Percentiles rank a stretch among this genome's conserved stretches.
These are phyloP conservation scores for Xylaria sp. DNA, from an alignment of 2,329 filamentous ascomycete species.

Conservation along the genomic window DNA sequence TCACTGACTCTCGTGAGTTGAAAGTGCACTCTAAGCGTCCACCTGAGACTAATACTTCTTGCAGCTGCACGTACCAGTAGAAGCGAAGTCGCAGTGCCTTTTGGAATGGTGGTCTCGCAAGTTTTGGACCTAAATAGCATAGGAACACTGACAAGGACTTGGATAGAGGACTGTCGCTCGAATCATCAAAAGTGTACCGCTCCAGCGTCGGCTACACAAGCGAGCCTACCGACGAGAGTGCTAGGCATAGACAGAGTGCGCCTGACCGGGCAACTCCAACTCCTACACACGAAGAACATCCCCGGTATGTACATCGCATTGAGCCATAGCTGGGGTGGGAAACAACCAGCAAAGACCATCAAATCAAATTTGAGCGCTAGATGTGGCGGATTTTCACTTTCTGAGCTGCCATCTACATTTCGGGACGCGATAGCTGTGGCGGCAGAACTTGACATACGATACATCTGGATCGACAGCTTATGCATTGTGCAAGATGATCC, in stretches of 20 bases:
- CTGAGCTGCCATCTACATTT: conserved; percentile 19
- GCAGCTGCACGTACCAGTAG: neutral
- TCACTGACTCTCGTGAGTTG: conserved; percentile 9
- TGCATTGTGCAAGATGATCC: conserved; percentile 27
- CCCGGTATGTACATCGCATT: conserved; percentile 18
- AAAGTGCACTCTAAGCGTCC: neutral
- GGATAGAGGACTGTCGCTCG: conserved; percentile 8
- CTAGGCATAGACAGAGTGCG: neutral
- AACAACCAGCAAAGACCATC: conserved; percentile 10
- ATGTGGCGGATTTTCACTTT: conserved; percentile 11
- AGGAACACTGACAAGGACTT: conserved; percentile 5
- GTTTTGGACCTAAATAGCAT: conserved; percentile 6
- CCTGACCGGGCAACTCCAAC: conserved; percentile 6
- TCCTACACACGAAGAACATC: neutral
- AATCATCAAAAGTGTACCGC: conserved; percentile 11
- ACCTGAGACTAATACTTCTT: neutral
- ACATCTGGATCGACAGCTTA: conserved; percentile 26
- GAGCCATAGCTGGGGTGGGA: conserved; percentile 22
- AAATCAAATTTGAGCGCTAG: conserved; percentile 18
- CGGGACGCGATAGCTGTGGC: conserved; percentile 19
- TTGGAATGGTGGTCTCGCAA: conserved; percentile 8
- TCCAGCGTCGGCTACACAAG: neutral
- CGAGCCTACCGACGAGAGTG: conserved; percentile 17
- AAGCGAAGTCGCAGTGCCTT: neutral
- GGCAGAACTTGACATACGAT: conserved; percentile 8